Conservation (phyloP, 2,329 filamentous ascomycete genomes). For the Torrubiella hemipterigena region DNA sequence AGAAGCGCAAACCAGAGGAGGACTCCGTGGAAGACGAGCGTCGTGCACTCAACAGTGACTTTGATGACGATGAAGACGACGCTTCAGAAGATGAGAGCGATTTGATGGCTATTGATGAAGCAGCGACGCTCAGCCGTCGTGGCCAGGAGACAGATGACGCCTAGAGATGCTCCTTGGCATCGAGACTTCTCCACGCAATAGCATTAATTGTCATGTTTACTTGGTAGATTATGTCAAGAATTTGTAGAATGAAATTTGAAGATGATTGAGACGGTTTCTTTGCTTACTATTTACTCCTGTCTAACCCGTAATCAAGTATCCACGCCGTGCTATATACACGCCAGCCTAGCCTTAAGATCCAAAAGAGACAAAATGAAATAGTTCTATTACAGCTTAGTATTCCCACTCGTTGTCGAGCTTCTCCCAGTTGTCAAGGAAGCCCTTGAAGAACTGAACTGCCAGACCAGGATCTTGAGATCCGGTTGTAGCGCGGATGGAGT, state of each 20-base stretch:
- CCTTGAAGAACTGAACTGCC: slow-evolving; percentile 79
- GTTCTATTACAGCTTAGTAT: slow-evolving; percentile 11
- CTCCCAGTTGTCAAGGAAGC: slow-evolving; percentile 80
- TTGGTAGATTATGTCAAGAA: too few species aligned
- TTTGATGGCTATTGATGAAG: too few species aligned
- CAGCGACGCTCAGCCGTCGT: background rate
- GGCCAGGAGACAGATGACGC: too few species aligned
- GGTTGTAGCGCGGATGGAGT: slow-evolving; percentile 80
- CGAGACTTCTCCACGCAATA: too few species aligned
- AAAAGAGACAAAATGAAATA: too few species aligned
- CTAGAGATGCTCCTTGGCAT: too few species aligned
- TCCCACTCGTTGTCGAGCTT: slow-evolving; percentile 71
- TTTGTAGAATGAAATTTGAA: too few species aligned
- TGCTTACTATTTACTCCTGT: background rate
- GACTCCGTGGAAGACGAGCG: slow-evolving; percentile 10
- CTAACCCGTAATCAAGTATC: too few species aligned
- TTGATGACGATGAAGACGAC: slow-evolving; percentile 21
- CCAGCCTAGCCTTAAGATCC: background rate
- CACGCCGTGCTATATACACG: slow-evolving; percentile 2
- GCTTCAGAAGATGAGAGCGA: slow-evolving; percentile 10
- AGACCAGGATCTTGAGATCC: slow-evolving; percentile 77
- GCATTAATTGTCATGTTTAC: too few species aligned
- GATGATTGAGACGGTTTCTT: background rate
- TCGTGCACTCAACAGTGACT: slow-evolving; percentile 12
- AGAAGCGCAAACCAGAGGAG: slow-evolving; percentile 42